Conservation (phyloP, 1,139 yeast species). For the Debaryomyces fabryi region DNA sequence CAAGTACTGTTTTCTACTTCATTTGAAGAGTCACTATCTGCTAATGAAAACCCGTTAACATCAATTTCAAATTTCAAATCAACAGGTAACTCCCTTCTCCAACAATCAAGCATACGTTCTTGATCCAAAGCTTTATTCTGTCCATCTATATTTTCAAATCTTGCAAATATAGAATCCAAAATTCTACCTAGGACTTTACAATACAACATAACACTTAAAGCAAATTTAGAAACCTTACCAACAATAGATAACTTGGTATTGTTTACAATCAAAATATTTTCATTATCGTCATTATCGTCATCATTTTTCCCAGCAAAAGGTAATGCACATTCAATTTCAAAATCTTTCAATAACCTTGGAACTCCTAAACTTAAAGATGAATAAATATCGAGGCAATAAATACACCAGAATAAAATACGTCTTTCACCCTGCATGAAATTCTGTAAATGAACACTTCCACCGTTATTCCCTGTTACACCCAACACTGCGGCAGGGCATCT, state of each 20-base stretch:
- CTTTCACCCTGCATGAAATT: slow-evolving; percentile 76
- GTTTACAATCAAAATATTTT: slow-evolving; percentile 59
- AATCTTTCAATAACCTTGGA: slow-evolving; percentile 76
- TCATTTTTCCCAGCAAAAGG: slow-evolving; percentile 67
- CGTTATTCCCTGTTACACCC: slow-evolving; percentile 45
- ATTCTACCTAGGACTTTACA: slow-evolving; percentile 75
- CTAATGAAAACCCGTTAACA: slow-evolving; percentile 58
- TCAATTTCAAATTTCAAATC: slow-evolving; percentile 68
- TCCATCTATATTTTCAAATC: slow-evolving; percentile 41
- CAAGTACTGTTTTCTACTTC: slow-evolving; percentile 34
- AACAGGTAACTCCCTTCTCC: slow-evolving; percentile 74
- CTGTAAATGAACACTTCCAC: slow-evolving; percentile 55
- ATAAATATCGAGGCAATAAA: slow-evolving; percentile 76
- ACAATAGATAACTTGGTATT: slow-evolving; percentile 61
- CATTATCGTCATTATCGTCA: slow-evolving; percentile 48
- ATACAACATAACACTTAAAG: slow-evolving; percentile 68
- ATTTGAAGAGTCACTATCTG: slow-evolving; percentile 33
- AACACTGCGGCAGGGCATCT: slow-evolving; percentile 86
- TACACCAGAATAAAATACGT: slow-evolving; percentile 82
- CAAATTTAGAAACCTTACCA: slow-evolving; percentile 66
- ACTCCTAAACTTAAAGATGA: slow-evolving; percentile 79
- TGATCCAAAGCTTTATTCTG: slow-evolving; percentile 47
- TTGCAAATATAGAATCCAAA: slow-evolving; percentile 64
- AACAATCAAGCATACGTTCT: slow-evolving; percentile 74
- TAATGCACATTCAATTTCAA: slow-evolving; percentile 82